A percentile compares a stretch with the other conserved stretches of the same genome.
Evolutionary conservation across 768 basidiomycete species (phyloP).

Genomic region (Suillus subluteus): DNA sequence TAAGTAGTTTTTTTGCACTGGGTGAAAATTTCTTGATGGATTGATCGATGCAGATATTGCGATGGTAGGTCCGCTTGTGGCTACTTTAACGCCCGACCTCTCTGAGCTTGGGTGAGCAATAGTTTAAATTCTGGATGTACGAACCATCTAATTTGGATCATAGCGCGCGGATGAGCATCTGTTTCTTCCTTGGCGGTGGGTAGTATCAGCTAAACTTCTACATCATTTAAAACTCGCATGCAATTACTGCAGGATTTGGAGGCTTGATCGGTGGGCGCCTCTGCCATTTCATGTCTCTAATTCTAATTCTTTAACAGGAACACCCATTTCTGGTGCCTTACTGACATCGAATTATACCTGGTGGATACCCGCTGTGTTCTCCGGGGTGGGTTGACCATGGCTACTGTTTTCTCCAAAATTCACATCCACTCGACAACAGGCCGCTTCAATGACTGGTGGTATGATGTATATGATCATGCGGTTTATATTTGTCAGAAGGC

Average conservation of each 20-base stretch:
- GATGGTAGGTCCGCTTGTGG: constrained; percentile 46
- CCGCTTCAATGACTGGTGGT: background rate
- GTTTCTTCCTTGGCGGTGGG: constrained; percentile 50
- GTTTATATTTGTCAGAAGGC: background rate
- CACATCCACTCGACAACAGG: background rate
- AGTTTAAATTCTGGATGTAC: background rate
- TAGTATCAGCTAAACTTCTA: constrained; percentile 8
- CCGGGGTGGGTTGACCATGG: constrained; percentile 38
- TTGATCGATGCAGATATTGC: constrained; percentile 36
- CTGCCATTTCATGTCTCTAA: constrained; percentile 1
- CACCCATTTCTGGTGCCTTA: constrained; percentile 62
- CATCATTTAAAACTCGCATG: background rate
- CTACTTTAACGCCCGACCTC: constrained; percentile 41
- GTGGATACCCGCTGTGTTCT: constrained; percentile 38
- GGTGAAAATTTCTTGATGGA: background rate
- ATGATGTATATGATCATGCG: background rate
- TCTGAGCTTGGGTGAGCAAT: constrained; percentile 13
- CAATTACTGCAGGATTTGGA: constrained; percentile 26
- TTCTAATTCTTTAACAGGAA: constrained; percentile 39
- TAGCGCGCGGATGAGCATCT: constrained; percentile 48
- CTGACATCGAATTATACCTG: constrained; percentile 53
- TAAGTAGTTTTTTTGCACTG: constrained; percentile 16
- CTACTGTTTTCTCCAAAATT: background rate
- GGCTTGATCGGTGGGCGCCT: constrained; percentile 23
- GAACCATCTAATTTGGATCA: background rate